A percentile compares a stretch with the other conserved stretches of the same genome.
phyloP scores from a whole-genome alignment of 1,139 yeast genomes.

The Sugiyamaella neomexicana region DNA sequence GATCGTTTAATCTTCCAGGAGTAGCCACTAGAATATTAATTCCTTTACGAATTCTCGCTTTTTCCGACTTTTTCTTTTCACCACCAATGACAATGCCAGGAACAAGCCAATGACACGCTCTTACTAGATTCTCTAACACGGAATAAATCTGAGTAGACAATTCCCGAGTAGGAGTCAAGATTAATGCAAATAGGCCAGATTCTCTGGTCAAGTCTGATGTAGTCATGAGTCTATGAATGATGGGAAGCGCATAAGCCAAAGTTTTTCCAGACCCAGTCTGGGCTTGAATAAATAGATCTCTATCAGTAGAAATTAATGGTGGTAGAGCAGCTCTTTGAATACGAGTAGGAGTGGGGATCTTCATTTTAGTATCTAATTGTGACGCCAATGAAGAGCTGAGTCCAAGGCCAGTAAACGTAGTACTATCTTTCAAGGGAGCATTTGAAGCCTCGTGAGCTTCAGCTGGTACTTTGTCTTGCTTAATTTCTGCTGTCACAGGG shows the following conservation, averaged over 20 bases:
- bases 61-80: slow-evolving; percentile 88
- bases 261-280: slow-evolving; percentile 98
- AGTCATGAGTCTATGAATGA: slow-evolving; percentile 68
- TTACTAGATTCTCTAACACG: slow-evolving; percentile 64
- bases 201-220: slow-evolving; percentile 56
- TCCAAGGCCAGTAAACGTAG: slow-evolving; percentile 72
- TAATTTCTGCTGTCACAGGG: slow-evolving; percentile 31
- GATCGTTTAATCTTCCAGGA: slow-evolving; percentile 91
- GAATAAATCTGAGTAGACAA: slow-evolving; percentile 88
- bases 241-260: slow-evolving; percentile 78
- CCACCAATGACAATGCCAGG: slow-evolving; percentile 96
- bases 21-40: slow-evolving; percentile 87
- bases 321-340: slow-evolving; percentile 88
- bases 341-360: slow-evolving; percentile 72
- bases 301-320: slow-evolving; percentile 49
- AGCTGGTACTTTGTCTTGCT: slow-evolving; percentile 28
- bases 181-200: slow-evolving; percentile 85
- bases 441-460: slow-evolving; percentile 62
- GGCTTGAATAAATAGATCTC: slow-evolving; percentile 83
- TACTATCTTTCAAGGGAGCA: slow-evolving; percentile 74
- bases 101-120: slow-evolving; percentile 74
- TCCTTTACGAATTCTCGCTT: slow-evolving; percentile 87
- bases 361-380: slow-evolving; percentile 60
- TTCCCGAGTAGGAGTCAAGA: slow-evolving; percentile 91
- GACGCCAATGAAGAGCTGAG: slow-evolving; percentile 54